Evolutionary conservation across 1,284 basidiomycete species (phyloP), one percentile per base, ranked within the genome.

Genomic region (Schizophyllum commune): DNA sequence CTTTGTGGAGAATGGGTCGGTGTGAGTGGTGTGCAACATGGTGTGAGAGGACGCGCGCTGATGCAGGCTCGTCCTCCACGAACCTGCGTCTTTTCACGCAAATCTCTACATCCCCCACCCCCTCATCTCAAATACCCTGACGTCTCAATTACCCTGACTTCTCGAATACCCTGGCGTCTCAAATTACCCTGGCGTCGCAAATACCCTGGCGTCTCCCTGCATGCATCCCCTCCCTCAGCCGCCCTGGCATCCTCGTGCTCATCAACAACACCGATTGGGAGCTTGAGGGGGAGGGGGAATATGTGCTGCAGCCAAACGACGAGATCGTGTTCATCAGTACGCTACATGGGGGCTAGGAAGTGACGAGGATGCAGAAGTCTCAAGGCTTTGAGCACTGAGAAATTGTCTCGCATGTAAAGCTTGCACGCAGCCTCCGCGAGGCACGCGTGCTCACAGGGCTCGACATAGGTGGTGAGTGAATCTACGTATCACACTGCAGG

Each of bases 261-360:
- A 87, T 99, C 65, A 99, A 98, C 72, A 93, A 98, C 68, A 92
- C 93, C 1, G 96, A 99, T 70, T 99, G 96, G 96, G 96, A 98
- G 72, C 81, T 99, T 9, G 96, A 98, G 71, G 95, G 94, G 34
- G 96, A 98, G 74, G 88, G 93, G 21, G 88, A 91, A 32, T 98
- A 97, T 71, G 79, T 79, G 65, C 73, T 98, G 61, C 81, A 91
- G 71, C 79, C 89, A 51, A 81, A 84, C 2, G 96, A 99, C 72
- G 91, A 96, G 74, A 83, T 98, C 58, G 92, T 97, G 5, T 96
- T 99, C 73, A 98, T 98, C 66, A 96, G 94, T 39, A 98, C 96
- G 0, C 74, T 98, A 55, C 96, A 98, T 69, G 96, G 96, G 0
- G 96, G 96, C 59, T 92, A 72, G 65, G 56, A 3, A 3, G 27